Evolutionary conservation across 1,284 basidiomycete species (phyloP), one percentile per base, ranked within the genome.

Genomic region (Malassezia furfur): DNA sequence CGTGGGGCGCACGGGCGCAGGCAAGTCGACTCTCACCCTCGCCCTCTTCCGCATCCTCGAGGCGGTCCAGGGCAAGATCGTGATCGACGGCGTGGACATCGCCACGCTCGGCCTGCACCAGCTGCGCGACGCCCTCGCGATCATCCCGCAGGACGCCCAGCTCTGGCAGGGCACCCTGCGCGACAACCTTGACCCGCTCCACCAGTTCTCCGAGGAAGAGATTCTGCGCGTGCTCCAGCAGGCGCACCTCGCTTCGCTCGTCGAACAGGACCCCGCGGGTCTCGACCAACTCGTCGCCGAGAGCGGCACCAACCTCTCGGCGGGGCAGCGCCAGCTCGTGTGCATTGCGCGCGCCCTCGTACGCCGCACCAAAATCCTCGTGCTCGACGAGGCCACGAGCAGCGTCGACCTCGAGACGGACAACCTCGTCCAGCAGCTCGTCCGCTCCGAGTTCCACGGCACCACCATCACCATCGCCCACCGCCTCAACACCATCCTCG

Each of bases 401-500:
- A 67, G 64, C 25, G 67, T 94, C 52, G 90, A 93, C 71, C 78
- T 93, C 36, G 87, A 91, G 70, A 94, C 90, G 2, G 90, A 94
- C 75, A 81, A 81, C 49, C 84, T 85, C 21, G 85, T 90, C 58
- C 88, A 90, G 77, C 82, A 83, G 7, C 87, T 88, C 59, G 86
- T 90, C 43, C 80, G 82, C 17, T 57, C 68, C 2, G 76, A 78
- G 61, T 79, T 79, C 66, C 68, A 70, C 34, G 77, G 69, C 15
- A 73, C 68, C 15, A 68, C 67, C 11, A 67, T 72, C 44, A 71
- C 72, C 10, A 62, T 87, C 57, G 77, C 78, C 19, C 88, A 91
- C 74, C 82, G 89, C 1, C 78, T 94, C 52, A 88, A 91, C 72
- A 94, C 91, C 3, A 91, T 96, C 67, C 82, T 93, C 57, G 85